Percentiles rank a stretch among this genome's conserved stretches.
phyloP scores from a whole-genome alignment of 306 rosid genomes.

The Fragaria nilgerrensis region DNA sequence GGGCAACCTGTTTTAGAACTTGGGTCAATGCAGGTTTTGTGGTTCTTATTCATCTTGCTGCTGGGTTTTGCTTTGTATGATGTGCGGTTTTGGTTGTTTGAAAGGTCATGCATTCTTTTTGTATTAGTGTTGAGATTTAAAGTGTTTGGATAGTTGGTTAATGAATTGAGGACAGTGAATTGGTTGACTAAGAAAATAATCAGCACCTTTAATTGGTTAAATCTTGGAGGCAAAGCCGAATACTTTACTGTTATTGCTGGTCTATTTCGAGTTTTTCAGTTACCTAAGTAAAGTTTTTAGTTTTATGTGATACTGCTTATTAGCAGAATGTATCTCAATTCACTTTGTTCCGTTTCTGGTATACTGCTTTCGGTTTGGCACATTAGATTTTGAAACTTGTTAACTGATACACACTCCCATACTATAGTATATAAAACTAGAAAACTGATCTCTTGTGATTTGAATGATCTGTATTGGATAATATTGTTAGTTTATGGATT shows the following conservation, averaged over 20 bases:
- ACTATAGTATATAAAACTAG: neutral
- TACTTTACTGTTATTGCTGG: neutral
- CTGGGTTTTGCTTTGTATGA: neutral
- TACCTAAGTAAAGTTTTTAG: too few relatives aligned
- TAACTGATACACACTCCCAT: neutral
- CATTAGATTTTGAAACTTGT: neutral
- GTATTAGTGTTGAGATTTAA: neutral
- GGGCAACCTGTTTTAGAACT: neutral
- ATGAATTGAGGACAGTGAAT: neutral
- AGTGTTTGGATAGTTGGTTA: neutral
- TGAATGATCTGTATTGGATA: neutral
- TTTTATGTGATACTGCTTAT: neutral
- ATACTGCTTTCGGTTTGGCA: neutral
- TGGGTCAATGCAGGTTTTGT: neutral
- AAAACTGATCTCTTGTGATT: neutral
- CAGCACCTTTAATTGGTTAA: neutral
- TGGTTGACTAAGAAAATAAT: neutral
- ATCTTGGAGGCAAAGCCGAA: neutral
- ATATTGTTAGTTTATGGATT: conserved; percentile 20
- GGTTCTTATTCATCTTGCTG: neutral
- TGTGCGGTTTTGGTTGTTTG: neutral
- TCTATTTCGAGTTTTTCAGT: too few relatives aligned
- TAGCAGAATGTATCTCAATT: neutral
- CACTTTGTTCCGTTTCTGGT: neutral
- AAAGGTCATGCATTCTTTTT: neutral